Conservation (phyloP, 306 rosid species). For the Rubus parviflorus region DNA sequence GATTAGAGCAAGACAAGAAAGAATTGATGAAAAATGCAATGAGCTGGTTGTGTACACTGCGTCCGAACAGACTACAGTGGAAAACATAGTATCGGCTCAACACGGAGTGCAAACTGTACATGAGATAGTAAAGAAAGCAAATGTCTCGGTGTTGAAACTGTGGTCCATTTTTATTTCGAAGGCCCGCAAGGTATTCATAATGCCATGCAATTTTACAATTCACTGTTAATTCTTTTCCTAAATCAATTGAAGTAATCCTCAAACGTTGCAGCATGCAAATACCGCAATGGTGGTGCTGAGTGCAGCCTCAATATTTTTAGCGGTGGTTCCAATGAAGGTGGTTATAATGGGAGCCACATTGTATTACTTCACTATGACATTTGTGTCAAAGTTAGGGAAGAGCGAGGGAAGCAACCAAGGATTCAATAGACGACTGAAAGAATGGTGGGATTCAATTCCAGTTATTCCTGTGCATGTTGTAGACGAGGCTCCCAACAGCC, state of each 20-base stretch:
- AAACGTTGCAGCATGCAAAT: conserved; percentile 69
- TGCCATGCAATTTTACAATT: background rate
- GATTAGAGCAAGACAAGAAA: conserved; percentile 50
- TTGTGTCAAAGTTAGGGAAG: conserved; percentile 37
- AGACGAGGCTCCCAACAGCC: conserved; percentile 26
- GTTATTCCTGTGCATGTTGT: conserved; percentile 66
- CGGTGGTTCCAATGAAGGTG: conserved; percentile 62
- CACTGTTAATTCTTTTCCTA: background rate
- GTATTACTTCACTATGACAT: conserved; percentile 47
- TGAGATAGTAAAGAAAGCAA: conserved; percentile 61
- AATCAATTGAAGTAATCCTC: background rate
- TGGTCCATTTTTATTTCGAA: conserved; percentile 75
- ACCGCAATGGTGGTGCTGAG: conserved; percentile 52
- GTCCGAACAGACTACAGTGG: conserved; percentile 63
- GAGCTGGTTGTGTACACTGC: conserved; percentile 64
- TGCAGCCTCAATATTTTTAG: conserved; percentile 53
- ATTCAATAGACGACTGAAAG: conserved; percentile 64
- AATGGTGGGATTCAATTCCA: conserved; percentile 98
- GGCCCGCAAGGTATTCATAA: conserved; percentile 66
- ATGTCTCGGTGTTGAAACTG: conserved; percentile 66
- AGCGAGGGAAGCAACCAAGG: conserved; percentile 37
- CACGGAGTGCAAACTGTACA: conserved; percentile 62
- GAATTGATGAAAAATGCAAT: conserved; percentile 40
- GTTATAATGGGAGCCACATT: conserved; percentile 54
- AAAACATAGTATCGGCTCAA: conserved; percentile 84